Percentiles rank a stretch among this genome's conserved stretches.
Conservation (phyloP, 441 rosid genomes). For the Eruca vesicaria region DNA sequence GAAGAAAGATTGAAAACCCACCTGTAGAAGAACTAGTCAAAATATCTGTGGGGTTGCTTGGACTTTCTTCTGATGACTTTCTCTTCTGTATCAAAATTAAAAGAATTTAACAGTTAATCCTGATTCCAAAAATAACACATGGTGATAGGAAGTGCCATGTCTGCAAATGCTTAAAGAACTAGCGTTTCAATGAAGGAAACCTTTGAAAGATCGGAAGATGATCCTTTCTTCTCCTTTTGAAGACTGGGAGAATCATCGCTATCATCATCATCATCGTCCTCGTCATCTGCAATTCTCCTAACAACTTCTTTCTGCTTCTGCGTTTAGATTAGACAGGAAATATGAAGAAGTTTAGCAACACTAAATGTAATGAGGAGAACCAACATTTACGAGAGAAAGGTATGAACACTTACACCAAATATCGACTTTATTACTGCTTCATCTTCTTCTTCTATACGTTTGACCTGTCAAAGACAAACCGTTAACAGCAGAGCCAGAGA, state of each 20-base stretch:
- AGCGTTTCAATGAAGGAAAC: background rate
- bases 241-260: slow-evolving; percentile 23
- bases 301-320: slow-evolving; percentile 58
- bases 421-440: slow-evolving; percentile 77
- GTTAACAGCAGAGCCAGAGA: background rate
- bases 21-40: slow-evolving; percentile 46
- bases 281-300: slow-evolving; percentile 73
- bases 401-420: slow-evolving; percentile 56
- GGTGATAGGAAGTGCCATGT: background rate
- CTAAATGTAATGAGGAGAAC: background rate
- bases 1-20: slow-evolving; percentile 17
- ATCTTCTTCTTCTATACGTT: slow-evolving; percentile 88
- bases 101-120: slow-evolving; percentile 6
- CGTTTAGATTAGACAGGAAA: slow-evolving; percentile 15
- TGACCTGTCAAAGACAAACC: slow-evolving; percentile 48
- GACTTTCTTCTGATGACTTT: slow-evolving; percentile 51
- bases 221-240: slow-evolving; percentile 16
- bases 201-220: slow-evolving; percentile 30
- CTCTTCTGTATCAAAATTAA: slow-evolving; percentile 49
- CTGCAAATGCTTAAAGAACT: background rate
- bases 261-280: slow-evolving; percentile 18
- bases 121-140: background rate
- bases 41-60: slow-evolving; percentile 60
- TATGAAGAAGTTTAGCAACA: slow-evolving; percentile 14
- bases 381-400: background rate